phyloP scores from a whole-genome alignment of 345 rosid genomes.

The Lepidium aucheri region DNA sequence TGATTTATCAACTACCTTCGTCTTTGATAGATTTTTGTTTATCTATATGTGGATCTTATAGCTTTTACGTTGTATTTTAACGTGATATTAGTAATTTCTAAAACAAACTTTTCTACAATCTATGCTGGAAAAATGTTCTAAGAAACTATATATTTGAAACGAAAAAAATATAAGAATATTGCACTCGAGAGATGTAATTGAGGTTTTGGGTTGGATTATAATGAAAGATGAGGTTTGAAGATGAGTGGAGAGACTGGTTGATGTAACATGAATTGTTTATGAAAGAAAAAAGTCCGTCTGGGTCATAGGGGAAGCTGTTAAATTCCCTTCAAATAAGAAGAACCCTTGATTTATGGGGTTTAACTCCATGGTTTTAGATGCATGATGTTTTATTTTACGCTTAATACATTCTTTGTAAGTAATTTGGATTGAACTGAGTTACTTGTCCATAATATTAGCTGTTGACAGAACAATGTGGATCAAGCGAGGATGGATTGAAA shows the following conservation, averaged over 20 bases:
- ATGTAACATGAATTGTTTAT: background rate
- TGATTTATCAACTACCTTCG: background rate
- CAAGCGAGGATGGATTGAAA: background rate
- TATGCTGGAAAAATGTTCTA: too few relatives aligned
- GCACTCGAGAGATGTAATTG: background rate
- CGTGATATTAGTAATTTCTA: too few relatives aligned
- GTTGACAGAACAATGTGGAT: background rate
- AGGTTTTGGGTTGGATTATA: background rate
- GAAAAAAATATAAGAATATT: too few relatives aligned
- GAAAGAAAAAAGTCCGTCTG: background rate
- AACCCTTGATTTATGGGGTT: too few relatives aligned
- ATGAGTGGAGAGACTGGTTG: background rate
- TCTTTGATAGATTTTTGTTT: background rate
- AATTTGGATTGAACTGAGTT: background rate
- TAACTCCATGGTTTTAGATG: background rate
- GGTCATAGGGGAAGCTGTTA: background rate
- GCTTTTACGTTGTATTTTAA: too few relatives aligned
- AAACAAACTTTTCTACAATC: too few relatives aligned
- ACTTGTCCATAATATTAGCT: background rate
- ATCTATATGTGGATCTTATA: too few relatives aligned
- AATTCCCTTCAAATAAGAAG: background rate
- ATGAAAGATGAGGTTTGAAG: background rate
- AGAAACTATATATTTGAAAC: too few relatives aligned
- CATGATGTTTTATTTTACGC: background rate
- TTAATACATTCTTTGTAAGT: background rate